Evolutionary conservation across 2,329 filamentous ascomycete genomes (phyloP).

Genomic region (Tolypocladium paradoxum): DNA sequence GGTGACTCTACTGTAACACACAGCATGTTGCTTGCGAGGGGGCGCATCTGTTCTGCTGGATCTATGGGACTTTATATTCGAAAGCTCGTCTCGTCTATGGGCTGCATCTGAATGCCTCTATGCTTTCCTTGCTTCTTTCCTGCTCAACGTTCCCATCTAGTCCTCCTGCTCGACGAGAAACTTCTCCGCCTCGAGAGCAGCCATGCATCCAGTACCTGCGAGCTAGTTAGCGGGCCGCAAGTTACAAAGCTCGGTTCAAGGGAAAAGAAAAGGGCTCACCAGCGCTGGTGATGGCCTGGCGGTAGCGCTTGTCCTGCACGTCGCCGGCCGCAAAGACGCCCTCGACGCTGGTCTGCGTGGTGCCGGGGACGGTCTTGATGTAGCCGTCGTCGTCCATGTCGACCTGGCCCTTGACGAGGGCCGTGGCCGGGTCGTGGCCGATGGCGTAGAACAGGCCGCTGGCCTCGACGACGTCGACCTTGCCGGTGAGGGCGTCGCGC

Average conservation of each 20-base stretch:
- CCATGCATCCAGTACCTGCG: constrained; percentile 82
- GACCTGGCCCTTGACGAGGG: constrained; percentile 83
- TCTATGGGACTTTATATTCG: background rate
- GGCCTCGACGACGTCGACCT: constrained; percentile 74
- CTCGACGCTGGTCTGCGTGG: constrained; percentile 74
- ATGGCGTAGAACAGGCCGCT: constrained; percentile 96
- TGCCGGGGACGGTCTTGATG: constrained; percentile 79
- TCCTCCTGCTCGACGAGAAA: constrained; percentile 69
- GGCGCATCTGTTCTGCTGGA: background rate
- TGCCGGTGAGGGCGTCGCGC: constrained; percentile 65
- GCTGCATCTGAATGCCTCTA: background rate
- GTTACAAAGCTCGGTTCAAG: background rate
- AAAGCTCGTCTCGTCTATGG: background rate
- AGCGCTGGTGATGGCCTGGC: constrained; percentile 95
- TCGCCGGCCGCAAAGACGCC: constrained; percentile 96
- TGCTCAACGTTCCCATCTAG: constrained; percentile 2
- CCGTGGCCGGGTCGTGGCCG: constrained; percentile 87
- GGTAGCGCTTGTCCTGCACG: constrained; percentile 96
- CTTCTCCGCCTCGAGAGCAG: constrained; percentile 91
- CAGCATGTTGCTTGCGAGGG: background rate
- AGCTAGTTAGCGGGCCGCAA: background rate
- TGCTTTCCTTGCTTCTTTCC: background rate
- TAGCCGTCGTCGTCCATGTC: constrained; percentile 86
- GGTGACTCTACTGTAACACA: background rate
- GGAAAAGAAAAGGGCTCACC: constrained; percentile 42